Conservation (phyloP, 495 filamentous ascomycete species). For the Neurospora sp. region DNA sequence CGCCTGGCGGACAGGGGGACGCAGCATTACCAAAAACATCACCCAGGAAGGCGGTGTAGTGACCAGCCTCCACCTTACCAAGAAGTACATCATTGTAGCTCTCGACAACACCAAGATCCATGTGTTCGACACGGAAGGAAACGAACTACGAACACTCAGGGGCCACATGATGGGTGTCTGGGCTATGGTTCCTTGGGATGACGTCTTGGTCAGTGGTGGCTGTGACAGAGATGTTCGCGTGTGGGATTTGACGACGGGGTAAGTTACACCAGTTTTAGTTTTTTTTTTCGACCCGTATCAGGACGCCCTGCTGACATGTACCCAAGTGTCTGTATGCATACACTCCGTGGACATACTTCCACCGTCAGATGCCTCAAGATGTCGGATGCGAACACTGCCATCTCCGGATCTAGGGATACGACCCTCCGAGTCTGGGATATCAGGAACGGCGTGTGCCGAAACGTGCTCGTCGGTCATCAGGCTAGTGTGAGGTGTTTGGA, state of each 20-base stretch:
- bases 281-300: not conserved
- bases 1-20: slow-evolving; percentile 86
- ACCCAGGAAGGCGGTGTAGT: slow-evolving; percentile 95
- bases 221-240: slow-evolving; percentile 95
- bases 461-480: slow-evolving; percentile 90
- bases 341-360: slow-evolving; percentile 86
- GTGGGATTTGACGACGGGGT: slow-evolving; percentile 96
- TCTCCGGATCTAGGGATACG: slow-evolving; percentile 92
- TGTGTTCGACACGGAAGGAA: slow-evolving; percentile 87
- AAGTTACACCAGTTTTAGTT: slow-evolving; percentile 21
- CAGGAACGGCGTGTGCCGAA: slow-evolving; percentile 70
- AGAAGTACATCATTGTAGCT: slow-evolving; percentile 94
- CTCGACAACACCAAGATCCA: slow-evolving; percentile 98
- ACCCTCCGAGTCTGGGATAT: slow-evolving; percentile 95
- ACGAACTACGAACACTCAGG: slow-evolving; percentile 76
- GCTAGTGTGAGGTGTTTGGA: slow-evolving; percentile 93
- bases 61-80: slow-evolving; percentile 85
- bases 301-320: slow-evolving; percentile 9
- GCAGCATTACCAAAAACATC: slow-evolving; percentile 68
- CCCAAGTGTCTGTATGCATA: slow-evolving; percentile 59
- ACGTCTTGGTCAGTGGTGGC: slow-evolving; percentile 89
- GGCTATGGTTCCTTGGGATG: slow-evolving; percentile 98
- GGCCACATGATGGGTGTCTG: slow-evolving; percentile 99
- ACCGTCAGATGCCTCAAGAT: slow-evolving; percentile 97
- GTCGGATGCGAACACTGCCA: slow-evolving; percentile 85